Evolutionary conservation across 2,329 filamentous ascomycete species (phyloP), one percentile per base, ranked within the genome.

Genomic region (Colletotrichum graminicola): DNA sequence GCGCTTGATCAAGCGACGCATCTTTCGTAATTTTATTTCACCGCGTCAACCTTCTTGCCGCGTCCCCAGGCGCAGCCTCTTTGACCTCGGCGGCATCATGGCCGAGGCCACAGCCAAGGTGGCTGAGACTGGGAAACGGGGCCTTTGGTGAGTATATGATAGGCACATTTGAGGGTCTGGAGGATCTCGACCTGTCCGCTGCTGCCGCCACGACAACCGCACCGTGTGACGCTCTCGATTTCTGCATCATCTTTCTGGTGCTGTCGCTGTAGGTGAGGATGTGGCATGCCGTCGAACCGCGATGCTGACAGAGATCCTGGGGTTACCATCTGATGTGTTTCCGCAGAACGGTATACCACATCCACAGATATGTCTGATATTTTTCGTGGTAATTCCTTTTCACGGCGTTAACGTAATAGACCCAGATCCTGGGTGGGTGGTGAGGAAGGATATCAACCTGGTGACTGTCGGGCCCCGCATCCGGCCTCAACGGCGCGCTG

Each of bases 31-130:
- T 16, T 49, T 29, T 21, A 51, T 39, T 18, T 39, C 12, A 14
- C 6, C 12, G 43, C 29, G 10, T 10, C 34, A 7, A 32, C 59
- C 45, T 36, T 51, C 32, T 49, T 45, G 10, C 8, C n/a, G 45
- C 45, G 45, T 26, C 8, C 3, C 5, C n/a, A 12, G 10, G 7
- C 0, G 68, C 43, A 62, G 43, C 45, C 45, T 57, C 29, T 67
- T 71, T 18, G 52, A 71, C n/a, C 64, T 63, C 34, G n/a, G 54
- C 32, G 32, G 14, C 2, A 71, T 71, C 26, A 36, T 62, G 2
- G 12, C 39, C 8, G 67, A 71, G 5, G 21, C 67, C 21, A 34
- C 45, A 18, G 5, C 6, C 39, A 55, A 26, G 21, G 26, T 71
- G 16, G 21, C 5, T 11, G 60, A 71, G 16, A 23, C 26, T 4